Evolutionary conservation across 805 yeast genomes (phyloP).

Genomic region (Candida wancherniae): DNA sequence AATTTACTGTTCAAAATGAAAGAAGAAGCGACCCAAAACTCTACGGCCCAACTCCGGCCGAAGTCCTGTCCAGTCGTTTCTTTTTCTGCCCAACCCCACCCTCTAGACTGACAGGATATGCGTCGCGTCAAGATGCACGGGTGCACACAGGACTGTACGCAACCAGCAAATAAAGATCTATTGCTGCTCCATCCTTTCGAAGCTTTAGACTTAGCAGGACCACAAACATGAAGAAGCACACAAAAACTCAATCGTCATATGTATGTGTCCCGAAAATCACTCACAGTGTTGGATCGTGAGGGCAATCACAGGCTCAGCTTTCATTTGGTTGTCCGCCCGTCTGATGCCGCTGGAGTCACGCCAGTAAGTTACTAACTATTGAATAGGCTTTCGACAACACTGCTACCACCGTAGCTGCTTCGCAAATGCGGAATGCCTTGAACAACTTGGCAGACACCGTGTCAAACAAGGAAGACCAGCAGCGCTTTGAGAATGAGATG

Average conservation of each 20-base stretch:
- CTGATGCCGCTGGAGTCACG: not conserved
- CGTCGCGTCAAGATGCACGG: no score
- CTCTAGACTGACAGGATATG: no score
- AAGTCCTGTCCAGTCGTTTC: no score
- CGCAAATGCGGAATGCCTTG: constrained; percentile 95
- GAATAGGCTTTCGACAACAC: constrained; percentile 92
- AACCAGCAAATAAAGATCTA: no score
- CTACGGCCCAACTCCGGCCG: no score
- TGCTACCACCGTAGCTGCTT: constrained; percentile 91
- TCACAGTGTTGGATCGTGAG: not conserved
- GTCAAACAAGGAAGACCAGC: constrained; percentile 42
- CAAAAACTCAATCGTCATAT: constrained; percentile 66
- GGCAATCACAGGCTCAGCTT: not conserved
- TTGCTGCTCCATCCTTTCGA: no score
- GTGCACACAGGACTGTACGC: no score
- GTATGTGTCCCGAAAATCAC: constrained; percentile 37
- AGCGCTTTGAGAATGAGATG: constrained; percentile 81
- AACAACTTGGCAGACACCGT: constrained; percentile 87
- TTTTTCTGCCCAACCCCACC: no score
- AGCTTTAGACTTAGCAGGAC: no score
- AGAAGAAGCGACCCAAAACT: no score
- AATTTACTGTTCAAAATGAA: no score
- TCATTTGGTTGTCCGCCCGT: not conserved
- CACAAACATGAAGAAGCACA: constrained; percentile 48
- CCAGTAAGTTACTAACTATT: constrained; percentile 7